Evolutionary conservation across 225 moss, liverwort and hornwort genomes (phyloP), one percentile per base, ranked within the genome.

Genomic region (Marchantia paleacea): DNA sequence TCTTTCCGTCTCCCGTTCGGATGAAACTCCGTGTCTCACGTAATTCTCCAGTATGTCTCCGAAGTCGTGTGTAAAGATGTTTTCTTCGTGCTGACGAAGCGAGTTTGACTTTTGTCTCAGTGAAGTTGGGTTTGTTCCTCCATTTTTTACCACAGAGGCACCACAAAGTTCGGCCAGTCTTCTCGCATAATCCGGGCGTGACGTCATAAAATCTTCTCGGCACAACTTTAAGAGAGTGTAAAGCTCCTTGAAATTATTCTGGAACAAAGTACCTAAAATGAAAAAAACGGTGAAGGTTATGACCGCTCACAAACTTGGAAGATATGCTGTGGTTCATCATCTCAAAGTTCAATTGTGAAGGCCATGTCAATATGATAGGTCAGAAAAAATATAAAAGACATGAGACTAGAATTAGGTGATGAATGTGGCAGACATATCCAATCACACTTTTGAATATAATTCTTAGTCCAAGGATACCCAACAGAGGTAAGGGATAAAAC

Each of bases 231-330:
- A 78, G 8, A 89, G 88, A 20, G 90, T 93, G 76, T 92, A 99
- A 13, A 99, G 90, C 84, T 99, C 99, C 79, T 91, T 91, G 54
- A 95, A 99, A 70, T 92, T 99, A 81, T 99, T 99, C 75, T 99
- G 92, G 86, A 99, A 99, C 14, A 95, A 87, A 29, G 97, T 95
- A 20, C 97, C 97, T 72, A 90, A 39, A 6, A 92, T 75, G 30
- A 14, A 39, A 69, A 13, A 47, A 69, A 39, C 6, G n/a, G 69
- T 39, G 29, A n/a, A 30, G 31, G 13, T 30, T 30, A 65, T 58
- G 18, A 58, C 18, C 14, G 20, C 18, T 19, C 58, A 58, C 62
- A 62, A 6, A 22, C 22, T 39, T 39, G 5, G 39, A 39, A 62
- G 8, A 62, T 3, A n/a, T 62, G 8, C 18, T 22, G 12, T 4